Evolutionary conservation across 2,329 filamentous ascomycete species (phyloP).

Genomic region (Epichloe uncinata): DNA sequence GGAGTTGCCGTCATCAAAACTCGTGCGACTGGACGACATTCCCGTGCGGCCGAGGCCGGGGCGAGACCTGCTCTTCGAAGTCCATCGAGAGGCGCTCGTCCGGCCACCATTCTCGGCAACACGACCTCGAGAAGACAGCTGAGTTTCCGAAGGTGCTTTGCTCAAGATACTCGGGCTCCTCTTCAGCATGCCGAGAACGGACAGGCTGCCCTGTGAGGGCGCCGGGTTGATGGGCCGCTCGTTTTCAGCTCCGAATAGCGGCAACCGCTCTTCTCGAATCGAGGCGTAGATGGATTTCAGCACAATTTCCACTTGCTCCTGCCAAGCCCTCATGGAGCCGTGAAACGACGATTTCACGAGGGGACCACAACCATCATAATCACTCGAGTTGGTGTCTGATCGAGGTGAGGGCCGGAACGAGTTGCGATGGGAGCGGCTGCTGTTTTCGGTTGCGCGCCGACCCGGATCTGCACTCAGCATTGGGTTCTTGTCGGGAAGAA

Average conservation of each 20-base stretch:
- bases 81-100: conserved; percentile 54
- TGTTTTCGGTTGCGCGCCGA: conserved; percentile 22
- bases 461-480: conserved; percentile 21
- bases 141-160: conserved; percentile 78
- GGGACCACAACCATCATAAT: conserved; percentile 51
- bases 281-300: conserved; percentile 85
- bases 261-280: conserved; percentile 76
- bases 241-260: conserved; percentile 60
- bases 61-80: conserved; percentile 73
- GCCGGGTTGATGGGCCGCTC: conserved; percentile 24
- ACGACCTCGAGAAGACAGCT: conserved; percentile 56
- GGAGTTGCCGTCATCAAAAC: conserved; percentile 79
- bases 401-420: conserved; percentile 39
- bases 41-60: conserved; percentile 62
- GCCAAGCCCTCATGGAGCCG: conserved; percentile 69
- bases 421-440: conserved; percentile 27
- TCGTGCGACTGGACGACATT: conserved; percentile 82
- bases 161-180: conserved; percentile 83
- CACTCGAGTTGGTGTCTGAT: conserved; percentile 27
- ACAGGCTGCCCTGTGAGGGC: conserved; percentile 48
- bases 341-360: conserved; percentile 67
- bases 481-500: conserved; percentile 32
- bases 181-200: conserved; percentile 65
- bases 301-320: conserved; percentile 77
- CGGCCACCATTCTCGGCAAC: conserved; percentile 50